These are phyloP conservation scores for Croton laevigatus DNA, from an alignment of 441 rosid genomes.

Conservation along the genomic window DNA sequence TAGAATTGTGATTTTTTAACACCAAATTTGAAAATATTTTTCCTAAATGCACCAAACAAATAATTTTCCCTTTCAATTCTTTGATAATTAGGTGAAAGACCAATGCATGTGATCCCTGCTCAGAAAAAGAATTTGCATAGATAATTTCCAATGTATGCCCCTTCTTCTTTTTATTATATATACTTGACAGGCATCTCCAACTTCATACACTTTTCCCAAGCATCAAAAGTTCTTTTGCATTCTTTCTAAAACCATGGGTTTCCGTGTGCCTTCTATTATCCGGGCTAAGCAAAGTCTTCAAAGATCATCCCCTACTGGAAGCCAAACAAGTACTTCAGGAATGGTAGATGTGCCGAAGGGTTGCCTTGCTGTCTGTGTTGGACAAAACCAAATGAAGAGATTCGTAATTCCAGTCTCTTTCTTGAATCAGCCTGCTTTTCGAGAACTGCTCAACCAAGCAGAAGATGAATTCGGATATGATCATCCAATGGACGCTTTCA, in stretches of 20 bases:
- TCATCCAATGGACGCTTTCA: constrained; percentile 28
- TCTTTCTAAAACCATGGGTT: not conserved
- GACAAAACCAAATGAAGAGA: constrained; percentile 14
- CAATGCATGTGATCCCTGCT: not conserved
- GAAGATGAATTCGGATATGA: constrained; percentile 48
- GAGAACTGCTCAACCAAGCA: constrained; percentile 17
- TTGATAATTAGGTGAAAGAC: not conserved
- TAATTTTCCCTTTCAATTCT: not conserved
- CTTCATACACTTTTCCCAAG: not conserved
- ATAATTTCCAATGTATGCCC: not conserved
- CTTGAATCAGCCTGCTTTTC: constrained; percentile 8
- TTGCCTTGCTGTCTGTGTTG: constrained; percentile 24
- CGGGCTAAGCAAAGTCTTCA: constrained; percentile 10
- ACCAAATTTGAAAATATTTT: not conserved
- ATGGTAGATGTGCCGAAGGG: constrained; percentile 20
- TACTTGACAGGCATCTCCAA: not conserved
- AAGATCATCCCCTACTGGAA: not conserved
- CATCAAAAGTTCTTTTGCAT: not conserved
- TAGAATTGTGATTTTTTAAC: not conserved
- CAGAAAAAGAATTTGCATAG: not conserved
- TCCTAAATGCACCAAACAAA: too few species aligned
- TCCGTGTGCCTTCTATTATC: not conserved
- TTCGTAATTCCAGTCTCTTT: constrained; percentile 9
- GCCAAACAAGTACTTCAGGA: not conserved
- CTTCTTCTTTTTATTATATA: not conserved